phyloP scores from a whole-genome alignment of 352 stramenopile genomes.

The Discostella stelligera region DNA sequence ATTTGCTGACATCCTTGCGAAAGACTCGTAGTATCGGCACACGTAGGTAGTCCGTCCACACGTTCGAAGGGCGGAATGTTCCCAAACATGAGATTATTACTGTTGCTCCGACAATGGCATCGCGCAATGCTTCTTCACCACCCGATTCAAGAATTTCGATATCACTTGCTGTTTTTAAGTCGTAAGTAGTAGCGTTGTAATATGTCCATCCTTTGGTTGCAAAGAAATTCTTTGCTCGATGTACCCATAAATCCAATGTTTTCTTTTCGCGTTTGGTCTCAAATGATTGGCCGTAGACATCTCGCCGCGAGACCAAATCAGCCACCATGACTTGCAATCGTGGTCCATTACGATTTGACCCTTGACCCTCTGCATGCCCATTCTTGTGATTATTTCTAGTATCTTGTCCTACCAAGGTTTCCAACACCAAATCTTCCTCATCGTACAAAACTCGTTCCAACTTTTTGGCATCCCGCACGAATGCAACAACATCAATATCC shows the following conservation, averaged over 20 bases:
- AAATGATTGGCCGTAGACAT: constrained; percentile 30
- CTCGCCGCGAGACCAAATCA: constrained; percentile 33
- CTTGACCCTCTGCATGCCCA: constrained; percentile 3
- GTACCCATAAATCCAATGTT: constrained; percentile 19
- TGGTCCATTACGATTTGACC: constrained; percentile 13
- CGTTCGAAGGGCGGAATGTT: constrained; percentile 52
- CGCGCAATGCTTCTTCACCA: constrained; percentile 46
- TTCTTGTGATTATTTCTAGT: not conserved
- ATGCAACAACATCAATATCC: constrained; percentile 57
- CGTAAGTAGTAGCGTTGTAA: not conserved
- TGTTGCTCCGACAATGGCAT: constrained; percentile 53
- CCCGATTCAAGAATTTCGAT: constrained; percentile 16
- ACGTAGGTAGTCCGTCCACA: constrained; percentile 64
- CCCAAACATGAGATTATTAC: constrained; percentile 70
- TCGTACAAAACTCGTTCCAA: constrained; percentile 52
- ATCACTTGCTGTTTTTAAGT: constrained; percentile 10
- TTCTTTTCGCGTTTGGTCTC: constrained; percentile 5
- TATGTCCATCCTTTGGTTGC: constrained; percentile 6
- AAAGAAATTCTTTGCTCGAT: constrained; percentile 11
- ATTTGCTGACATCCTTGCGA: constrained; percentile 48
- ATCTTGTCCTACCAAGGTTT: constrained; percentile 16
- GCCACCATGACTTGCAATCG: constrained; percentile 59
- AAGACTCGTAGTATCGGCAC: constrained; percentile 56
- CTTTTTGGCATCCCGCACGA: constrained; percentile 58
- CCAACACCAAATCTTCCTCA: constrained; percentile 40